Evolutionary conservation across 2,329 filamentous ascomycete genomes (phyloP), one percentile per base, ranked within the genome.

Genomic region (Zymoseptoria ardabiliae): DNA sequence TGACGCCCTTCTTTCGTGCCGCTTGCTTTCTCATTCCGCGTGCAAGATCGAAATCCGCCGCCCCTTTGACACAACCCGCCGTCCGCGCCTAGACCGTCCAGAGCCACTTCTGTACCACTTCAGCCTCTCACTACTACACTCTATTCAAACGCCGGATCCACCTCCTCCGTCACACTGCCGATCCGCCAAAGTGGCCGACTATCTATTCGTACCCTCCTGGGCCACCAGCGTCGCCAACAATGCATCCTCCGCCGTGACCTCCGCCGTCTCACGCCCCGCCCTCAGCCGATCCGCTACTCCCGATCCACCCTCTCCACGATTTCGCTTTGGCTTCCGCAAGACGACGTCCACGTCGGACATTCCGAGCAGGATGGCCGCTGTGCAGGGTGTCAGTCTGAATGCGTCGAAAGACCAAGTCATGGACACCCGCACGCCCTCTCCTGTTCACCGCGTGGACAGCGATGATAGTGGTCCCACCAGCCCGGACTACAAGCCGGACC

Each of bases 401-500:
- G 59, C 64, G 8, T 50, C 61, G 19, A 66, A 59, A 49, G 64
- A 70, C 60, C 65, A 66, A 28, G 65, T 69, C 56, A 70, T 71
- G 66, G 78, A 81, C 63, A 79, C 78, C 6, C 72, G 78, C 54
- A 74, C 76, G 4, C 72, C 76, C 20, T 77, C 75, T 35, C 68
- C 69, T 45, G 57, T 59, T 21, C 62, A 61, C 10, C 58, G 59
- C 17, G 52, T 53, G 62, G 54, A 66, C 65, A 20, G 61, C 64
- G 19, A 72, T 67, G 28, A 71, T 70, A 48, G 30, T 30, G 55
- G 68, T 69, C 68, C 71, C 69, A 58, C 49, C 60, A 57, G 23
- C 49, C 81, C 70, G 71, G 73, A 72, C 7, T 69, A 69, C 63
- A 81, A 85, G 66, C 83, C 82, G 20, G 85, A 87, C 67, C 71